Base-by-base conservation (phyloP, 2,329 filamentous ascomycete genomes). In the Basipetospora chlamydospora region DNA sequence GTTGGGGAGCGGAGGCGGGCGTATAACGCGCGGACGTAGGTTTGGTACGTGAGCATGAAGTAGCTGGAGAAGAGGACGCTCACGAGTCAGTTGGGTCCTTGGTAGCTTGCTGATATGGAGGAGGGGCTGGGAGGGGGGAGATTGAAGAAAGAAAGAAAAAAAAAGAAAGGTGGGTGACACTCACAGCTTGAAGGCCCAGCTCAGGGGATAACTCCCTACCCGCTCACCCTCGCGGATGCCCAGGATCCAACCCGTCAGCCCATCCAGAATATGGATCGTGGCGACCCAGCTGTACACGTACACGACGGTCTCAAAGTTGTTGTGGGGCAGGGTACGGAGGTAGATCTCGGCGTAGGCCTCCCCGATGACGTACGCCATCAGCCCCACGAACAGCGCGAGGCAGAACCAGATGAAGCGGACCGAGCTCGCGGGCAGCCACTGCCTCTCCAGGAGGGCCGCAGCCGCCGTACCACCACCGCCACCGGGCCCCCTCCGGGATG, bases 271-370 rank as follows among this genome's bases (percentile, higher is more conserved):
- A 42, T 79, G 70, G 7, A 80, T 73, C 2, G 74, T 80, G 21
- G 67, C 61, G 8, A 80, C 72, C 76, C 76, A 80, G 34, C 73
- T 76, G 50, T 80, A 80, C 33, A 80, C 76, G 47, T 80, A 80
- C 9, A 77, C 62, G 36, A 80, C 69, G 0, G 75, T 80, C 50
- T 80, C 74, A 43, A 75, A 60, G 41, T 67, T 79, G 54, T 69
- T 67, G 48, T 80, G 76, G 4, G 76, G 76, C 39, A 80, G 55
- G 1, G 76, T 80, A 26, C 73, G 64, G 26, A 80, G 60, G 45
- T 80, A 80, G 10, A 78, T 70, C 56, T 80, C 76, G 12, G 75
- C 75, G 50, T 80, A 80, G 1, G 73, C 73, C 52, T 80, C 76
- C 50, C 76, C 76, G 44, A 80, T 63, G 8, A 78, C 67, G 52